phyloP scores from a whole-genome alignment of 2,329 filamentous ascomycete genomes.

The Epichloe gansuensis region DNA sequence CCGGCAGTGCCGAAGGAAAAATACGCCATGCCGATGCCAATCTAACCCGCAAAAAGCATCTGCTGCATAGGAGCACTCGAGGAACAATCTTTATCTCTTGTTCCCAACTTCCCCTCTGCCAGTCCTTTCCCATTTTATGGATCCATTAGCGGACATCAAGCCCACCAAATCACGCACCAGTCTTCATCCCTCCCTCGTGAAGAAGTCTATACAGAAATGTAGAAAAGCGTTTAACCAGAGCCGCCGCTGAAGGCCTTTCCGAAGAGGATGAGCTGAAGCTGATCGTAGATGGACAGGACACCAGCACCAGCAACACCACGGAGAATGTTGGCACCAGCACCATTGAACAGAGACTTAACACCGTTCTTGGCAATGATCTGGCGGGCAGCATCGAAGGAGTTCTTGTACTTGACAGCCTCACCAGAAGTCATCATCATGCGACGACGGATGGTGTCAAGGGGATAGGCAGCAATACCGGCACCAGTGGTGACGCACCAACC shows the following conservation, averaged over 20 bases:
- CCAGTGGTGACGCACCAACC: slow-evolving; percentile 99
- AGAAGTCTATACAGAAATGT: slow-evolving; percentile 30
- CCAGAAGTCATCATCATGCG: slow-evolving; percentile 99
- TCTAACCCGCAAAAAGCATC: slow-evolving; percentile 33
- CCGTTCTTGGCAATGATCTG: slow-evolving; percentile 98
- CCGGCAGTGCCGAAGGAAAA: slow-evolving; percentile 31
- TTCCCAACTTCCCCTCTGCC: slow-evolving; percentile 32
- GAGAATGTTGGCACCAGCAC: slow-evolving; percentile 99
- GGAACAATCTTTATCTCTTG: slow-evolving; percentile 22
- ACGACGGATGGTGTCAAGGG: slow-evolving; percentile 99
- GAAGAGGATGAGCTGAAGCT: slow-evolving; percentile 98
- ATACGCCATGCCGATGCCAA: slow-evolving; percentile 36
- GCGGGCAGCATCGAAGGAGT: slow-evolving; percentile 83
- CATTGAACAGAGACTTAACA: slow-evolving; percentile 99
- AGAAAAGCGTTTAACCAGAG: slow-evolving; percentile 33
- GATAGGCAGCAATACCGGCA: slow-evolving; percentile 99
- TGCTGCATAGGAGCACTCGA: slow-evolving; percentile 24
- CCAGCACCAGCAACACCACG: slow-evolving; percentile 99
- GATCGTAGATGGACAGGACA: slow-evolving; percentile 99
- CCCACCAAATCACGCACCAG: slow-evolving; percentile 20
- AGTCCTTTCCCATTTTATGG: slow-evolving; percentile 31
- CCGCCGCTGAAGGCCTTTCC: slow-evolving; percentile 93
- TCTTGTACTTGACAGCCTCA: slow-evolving; percentile 99
- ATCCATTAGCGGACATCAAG: slow-evolving; percentile 28
- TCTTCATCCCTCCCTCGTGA: slow-evolving; percentile 17